Conservation (phyloP, 768 basidiomycete genomes). For the Kockovaella imperatae region DNA sequence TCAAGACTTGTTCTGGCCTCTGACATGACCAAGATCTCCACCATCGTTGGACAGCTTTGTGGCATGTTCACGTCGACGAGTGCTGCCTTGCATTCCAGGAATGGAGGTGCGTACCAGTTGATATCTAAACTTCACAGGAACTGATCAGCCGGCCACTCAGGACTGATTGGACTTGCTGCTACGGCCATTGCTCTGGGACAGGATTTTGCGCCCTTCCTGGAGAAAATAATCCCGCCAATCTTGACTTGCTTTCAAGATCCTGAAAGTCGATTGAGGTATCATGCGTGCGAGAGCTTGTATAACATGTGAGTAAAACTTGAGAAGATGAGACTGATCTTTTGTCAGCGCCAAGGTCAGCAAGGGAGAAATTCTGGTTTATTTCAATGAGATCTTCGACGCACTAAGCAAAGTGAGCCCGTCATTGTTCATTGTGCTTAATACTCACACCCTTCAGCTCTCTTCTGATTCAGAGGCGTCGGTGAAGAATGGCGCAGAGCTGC, state of each 20-base stretch:
- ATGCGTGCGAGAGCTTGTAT: constrained; percentile 95
- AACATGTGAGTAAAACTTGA: constrained; percentile 55
- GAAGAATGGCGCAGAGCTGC: constrained; percentile 93
- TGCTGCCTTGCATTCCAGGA: constrained; percentile 80
- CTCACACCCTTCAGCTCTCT: constrained; percentile 59
- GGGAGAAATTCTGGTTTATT: constrained; percentile 91
- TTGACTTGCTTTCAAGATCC: constrained; percentile 86
- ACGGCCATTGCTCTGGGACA: constrained; percentile 94
- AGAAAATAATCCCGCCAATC: constrained; percentile 79
- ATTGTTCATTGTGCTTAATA: neutral
- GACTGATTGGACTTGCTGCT: constrained; percentile 89
- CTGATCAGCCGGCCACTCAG: constrained; percentile 2
- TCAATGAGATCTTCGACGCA: constrained; percentile 97
- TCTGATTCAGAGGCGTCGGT: constrained; percentile 93
- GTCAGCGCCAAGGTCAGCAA: constrained; percentile 62
- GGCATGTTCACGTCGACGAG: constrained; percentile 80
- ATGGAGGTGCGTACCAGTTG: constrained; percentile 67
- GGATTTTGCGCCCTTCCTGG: constrained; percentile 88
- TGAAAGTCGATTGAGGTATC: constrained; percentile 88
- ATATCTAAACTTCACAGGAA: neutral
- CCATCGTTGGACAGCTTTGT: constrained; percentile 88
- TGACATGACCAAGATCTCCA: constrained; percentile 69
- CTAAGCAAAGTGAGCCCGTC: constrained; percentile 68
- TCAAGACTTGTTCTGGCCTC: constrained; percentile 59
- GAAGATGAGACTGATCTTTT: neutral